A percentile compares a stretch with the other conserved stretches of the same genome.
phyloP scores from a whole-genome alignment of 2,329 filamentous ascomycete species.

The Aspergillus aculeatus region DNA sequence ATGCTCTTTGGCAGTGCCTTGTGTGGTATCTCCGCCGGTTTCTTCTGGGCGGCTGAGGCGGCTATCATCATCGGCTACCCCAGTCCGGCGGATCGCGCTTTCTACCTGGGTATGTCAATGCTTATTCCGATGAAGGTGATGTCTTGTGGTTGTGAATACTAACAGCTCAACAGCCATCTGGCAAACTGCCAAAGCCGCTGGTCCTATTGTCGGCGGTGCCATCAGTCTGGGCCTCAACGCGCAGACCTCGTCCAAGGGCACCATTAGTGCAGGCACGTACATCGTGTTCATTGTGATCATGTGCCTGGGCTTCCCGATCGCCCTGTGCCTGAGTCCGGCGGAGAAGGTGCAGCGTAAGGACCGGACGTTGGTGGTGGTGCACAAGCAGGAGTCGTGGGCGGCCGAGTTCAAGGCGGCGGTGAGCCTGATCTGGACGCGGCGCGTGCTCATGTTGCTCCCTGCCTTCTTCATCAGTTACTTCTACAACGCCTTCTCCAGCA shows the following conservation, averaged over 20 bases:
- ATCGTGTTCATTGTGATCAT: conserved; percentile 17
- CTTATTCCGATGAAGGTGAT: not conserved
- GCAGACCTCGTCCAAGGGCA: conserved; percentile 1
- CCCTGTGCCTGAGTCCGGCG: conserved; percentile 6
- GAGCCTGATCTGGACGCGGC: conserved; percentile 5
- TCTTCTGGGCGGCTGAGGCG: conserved; percentile 15
- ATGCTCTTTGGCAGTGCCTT: conserved; percentile 13
- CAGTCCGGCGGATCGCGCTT: conserved; percentile 11
- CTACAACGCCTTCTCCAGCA: conserved; percentile 30
- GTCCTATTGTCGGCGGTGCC: conserved; percentile 11
- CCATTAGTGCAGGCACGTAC: conserved; percentile 11
- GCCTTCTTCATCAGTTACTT: conserved; percentile 33
- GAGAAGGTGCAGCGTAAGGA: conserved; percentile 14
- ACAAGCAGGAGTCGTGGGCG: conserved; percentile 6
- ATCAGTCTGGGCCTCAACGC: conserved; percentile 13
- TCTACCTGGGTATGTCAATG: conserved; percentile 2
- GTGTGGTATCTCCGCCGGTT: conserved; percentile 12
- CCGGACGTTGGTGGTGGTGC: conserved; percentile 7
- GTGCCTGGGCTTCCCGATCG: conserved; percentile 13
- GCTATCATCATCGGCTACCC: conserved; percentile 16
- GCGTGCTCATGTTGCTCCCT: conserved; percentile 20
- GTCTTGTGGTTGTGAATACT: not conserved
- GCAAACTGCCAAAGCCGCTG: conserved; percentile 14
- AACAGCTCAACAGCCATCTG: conserved; percentile 7
- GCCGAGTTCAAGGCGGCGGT: conserved; percentile 13